Base-by-base conservation (phyloP, 1,284 basidiomycete genomes). In the Xerocomus nothofagi region DNA sequence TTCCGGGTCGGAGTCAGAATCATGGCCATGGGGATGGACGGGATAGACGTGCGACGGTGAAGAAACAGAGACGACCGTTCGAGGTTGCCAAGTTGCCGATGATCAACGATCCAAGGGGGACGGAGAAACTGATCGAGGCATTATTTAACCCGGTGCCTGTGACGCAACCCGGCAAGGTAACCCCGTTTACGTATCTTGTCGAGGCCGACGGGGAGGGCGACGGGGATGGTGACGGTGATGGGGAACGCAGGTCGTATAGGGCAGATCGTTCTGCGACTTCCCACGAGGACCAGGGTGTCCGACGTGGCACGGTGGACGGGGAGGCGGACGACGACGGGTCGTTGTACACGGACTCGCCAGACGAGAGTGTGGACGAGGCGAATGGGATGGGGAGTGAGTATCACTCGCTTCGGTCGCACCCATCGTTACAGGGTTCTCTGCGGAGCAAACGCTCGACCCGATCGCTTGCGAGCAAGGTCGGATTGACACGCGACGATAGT, bases 81-180 rank as follows among this genome's bases (percentile, higher is more conserved):
- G 75, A 80, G 56, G 62, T 79, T 11, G 68, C 75, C 41, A 69
- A 71, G 15, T 71, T 86, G 5, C 77, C 80, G 3, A 63, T 68
- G 6, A 76, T 79, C 12, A 75, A 77, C 54, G 81, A 82, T 1
- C 73, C 81, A 3, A 76, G 77, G 51, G 79, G 80, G 21, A 87
- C 84, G 0, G 85, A 88, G 60, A 73, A 74, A 40, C 74, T 90
- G 40, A 89, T 90, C 56, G 88, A 90, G 50, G 81, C 86, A 8
- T 65, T 90, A 24, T 90, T 90, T 64, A 90, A 90, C 57, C 87
- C 87, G 4, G 72, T 77, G 2, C 73, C 74, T 9, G 74, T 74
- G 12, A 75, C 69, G 6, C 72, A 78, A 15, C 71, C 65, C 18
- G 58, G 60, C n/a, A 67, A 69, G 29, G 72, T 78, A 45, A 75